These are phyloP conservation scores for Peniophora sp. DNA, from an alignment of 1,284 basidiomycete genomes.

Conservation along the genomic window DNA sequence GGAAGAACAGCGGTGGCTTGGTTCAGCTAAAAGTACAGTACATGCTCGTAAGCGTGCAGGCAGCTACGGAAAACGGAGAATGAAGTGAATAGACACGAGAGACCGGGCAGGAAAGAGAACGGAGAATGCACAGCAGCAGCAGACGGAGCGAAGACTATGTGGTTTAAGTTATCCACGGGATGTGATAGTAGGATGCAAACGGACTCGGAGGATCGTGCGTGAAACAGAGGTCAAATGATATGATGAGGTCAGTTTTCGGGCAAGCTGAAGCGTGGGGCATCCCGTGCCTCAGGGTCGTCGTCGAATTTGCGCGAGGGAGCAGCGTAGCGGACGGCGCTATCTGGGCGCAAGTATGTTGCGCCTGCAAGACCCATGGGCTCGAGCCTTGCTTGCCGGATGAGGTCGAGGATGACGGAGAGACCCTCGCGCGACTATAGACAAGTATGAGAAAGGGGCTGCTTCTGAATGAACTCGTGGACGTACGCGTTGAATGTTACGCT, in stretches of 20 bases:
- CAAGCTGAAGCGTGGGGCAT: background rate
- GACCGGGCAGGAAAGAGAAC: no score
- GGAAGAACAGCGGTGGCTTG: no score
- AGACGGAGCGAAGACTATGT: no score
- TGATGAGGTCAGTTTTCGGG: no score
- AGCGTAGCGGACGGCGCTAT: slow-evolving; percentile 5
- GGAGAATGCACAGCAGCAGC: no score
- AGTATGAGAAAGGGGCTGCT: slow-evolving; percentile 12
- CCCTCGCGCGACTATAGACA: slow-evolving; percentile 68
- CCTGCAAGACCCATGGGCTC: slow-evolving; percentile 55
- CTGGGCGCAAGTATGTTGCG: slow-evolving; percentile 22
- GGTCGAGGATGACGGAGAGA: slow-evolving; percentile 62
- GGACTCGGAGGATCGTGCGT: no score
- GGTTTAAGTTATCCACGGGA: no score
- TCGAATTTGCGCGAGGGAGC: slow-evolving; percentile 2
- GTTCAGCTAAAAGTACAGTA: background rate
- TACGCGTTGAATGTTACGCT: slow-evolving; percentile 70
- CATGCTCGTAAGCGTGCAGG: background rate
- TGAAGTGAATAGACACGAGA: no score
- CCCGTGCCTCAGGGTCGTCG: background rate
- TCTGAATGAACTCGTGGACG: slow-evolving; percentile 14
- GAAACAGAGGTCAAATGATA: no score
- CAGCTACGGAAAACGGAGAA: no score
- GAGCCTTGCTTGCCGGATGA: slow-evolving; percentile 67
- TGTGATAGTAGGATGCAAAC: no score